Evolutionary conservation across 176 grass and related monocot genomes (phyloP), one percentile per base, ranked within the genome.

Genomic region (Oryza rufipogon): DNA sequence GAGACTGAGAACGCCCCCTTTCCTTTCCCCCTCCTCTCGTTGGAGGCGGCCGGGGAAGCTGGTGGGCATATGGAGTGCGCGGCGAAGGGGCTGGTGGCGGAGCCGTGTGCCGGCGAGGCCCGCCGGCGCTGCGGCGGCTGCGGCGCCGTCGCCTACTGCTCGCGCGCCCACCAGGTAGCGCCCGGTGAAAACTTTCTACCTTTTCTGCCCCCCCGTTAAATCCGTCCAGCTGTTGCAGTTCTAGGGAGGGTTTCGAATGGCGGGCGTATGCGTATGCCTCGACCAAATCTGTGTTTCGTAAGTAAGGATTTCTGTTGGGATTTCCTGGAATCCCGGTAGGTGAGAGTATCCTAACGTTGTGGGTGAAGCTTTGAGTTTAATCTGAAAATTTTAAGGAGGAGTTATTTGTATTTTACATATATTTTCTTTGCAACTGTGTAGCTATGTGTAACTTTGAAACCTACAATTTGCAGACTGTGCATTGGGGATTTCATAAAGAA

Each of bases 401-500:
- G 32, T 70, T 70, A 22, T 64, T 61, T 58, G 51, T 67, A 79
- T 44, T 44, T 44, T 79, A 73, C 38, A 70, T 83, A 72, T 45
- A 22, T 42, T 76, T 69, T 54, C 48, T 58, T 61, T 81, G 38
- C 8, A 34, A 34, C 30, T 76, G 32, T 64, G 23, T 68, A 64
- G 28, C 56, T 58, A 12, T 2, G 41, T 90, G n/a, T 68, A 20
- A 52, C 66, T 17, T 60, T 68, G 11, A 42, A 74, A 74, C 79
- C n/a, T 63, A 19, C 54, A 22, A 66, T 91, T 76, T 88, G 51
- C 79, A 98, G 96, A 81, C 60, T 64, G 51, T 85, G 44, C 96
- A 98, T 89, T 95, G 96, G 96, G 84, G 66, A 52, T 41, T 88
- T 70, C 93, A 98, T 75, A 93, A 92, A 90, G 91, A 94, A 52